These are phyloP conservation scores for Meyerozyma athensensis DNA, from an alignment of 1,139 yeast species.

Conservation along the genomic window DNA sequence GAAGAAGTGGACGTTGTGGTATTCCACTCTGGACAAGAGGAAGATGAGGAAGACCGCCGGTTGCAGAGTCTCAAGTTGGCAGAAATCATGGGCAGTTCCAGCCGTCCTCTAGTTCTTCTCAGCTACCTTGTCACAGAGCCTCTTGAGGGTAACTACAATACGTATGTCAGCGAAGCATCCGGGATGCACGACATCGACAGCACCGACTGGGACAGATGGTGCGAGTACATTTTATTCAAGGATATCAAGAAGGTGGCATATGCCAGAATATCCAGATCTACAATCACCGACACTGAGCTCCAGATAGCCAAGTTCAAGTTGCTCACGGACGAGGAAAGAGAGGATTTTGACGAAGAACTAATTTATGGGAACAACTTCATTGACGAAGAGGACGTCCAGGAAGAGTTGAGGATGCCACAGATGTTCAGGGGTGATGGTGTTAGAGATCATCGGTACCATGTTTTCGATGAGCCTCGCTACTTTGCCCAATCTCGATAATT, in stretches of 20 bases:
- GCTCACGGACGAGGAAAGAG: slow-evolving; percentile 39
- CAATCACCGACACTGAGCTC: slow-evolving; percentile 94
- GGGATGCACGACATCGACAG: slow-evolving; percentile 94
- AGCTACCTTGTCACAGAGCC: slow-evolving; percentile 91
- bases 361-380: slow-evolving; percentile 55
- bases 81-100: slow-evolving; percentile 72
- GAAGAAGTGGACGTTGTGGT: slow-evolving; percentile 85
- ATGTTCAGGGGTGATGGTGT: slow-evolving; percentile 89
- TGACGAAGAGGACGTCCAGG: slow-evolving; percentile 53
- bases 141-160: slow-evolving; percentile 81
- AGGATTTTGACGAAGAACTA: slow-evolving; percentile 27
- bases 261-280: slow-evolving; percentile 88
- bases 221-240: slow-evolving; percentile 90
- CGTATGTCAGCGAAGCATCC: slow-evolving; percentile 76
- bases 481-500: slow-evolving; percentile 33
- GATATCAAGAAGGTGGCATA: slow-evolving; percentile 85
- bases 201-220: slow-evolving; percentile 96
- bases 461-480: slow-evolving; percentile 85
- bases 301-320: slow-evolving; percentile 90
- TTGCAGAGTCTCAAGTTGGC: slow-evolving; percentile 76
- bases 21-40: slow-evolving; percentile 98
- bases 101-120: slow-evolving; percentile 74
- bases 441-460: slow-evolving; percentile 90
- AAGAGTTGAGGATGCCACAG: slow-evolving; percentile 72
- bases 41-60: slow-evolving; percentile 89